Percentiles rank a stretch among this genome's conserved stretches.
phyloP scores from a whole-genome alignment of 2,329 filamentous ascomycete genomes.

The Aspergillus floridensis region DNA sequence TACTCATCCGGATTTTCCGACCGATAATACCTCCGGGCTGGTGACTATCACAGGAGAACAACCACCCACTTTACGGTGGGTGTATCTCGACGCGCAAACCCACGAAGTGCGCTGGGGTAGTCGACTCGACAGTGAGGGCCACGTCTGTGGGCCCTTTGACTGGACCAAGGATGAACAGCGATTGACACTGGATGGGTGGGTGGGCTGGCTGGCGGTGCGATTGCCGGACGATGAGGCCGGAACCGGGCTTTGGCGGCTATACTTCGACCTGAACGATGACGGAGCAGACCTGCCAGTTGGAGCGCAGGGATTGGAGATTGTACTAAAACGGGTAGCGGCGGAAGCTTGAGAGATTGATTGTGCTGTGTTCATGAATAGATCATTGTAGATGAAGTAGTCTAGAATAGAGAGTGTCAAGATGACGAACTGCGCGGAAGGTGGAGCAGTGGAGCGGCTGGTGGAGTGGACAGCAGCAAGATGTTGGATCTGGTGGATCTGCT shows the following conservation, averaged over 20 bases:
- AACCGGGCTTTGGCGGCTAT: slow-evolving; percentile 24
- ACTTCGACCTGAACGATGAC: slow-evolving; percentile 26
- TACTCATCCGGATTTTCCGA: too few species aligned
- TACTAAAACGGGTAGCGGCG: slow-evolving; percentile 19
- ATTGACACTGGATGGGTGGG: slow-evolving; percentile 15
- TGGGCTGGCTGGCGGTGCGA: slow-evolving; percentile 25
- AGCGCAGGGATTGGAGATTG: slow-evolving; percentile 23
- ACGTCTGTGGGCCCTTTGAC: slow-evolving; percentile 24
- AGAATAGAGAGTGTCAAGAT: background rate
- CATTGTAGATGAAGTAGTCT: background rate
- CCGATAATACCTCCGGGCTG: too few species aligned
- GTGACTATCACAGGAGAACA: slow-evolving; percentile 25
- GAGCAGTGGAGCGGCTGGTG: background rate
- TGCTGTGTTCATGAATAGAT: too few species aligned
- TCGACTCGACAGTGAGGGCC: slow-evolving; percentile 22
- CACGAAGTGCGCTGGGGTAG: slow-evolving; percentile 27
- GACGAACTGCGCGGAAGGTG: background rate
- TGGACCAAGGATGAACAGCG: slow-evolving; percentile 22
- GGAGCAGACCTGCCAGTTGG: slow-evolving; percentile 22
- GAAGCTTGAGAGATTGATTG: slow-evolving; percentile 9
- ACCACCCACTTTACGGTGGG: slow-evolving; percentile 24
- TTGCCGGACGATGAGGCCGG: slow-evolving; percentile 20
- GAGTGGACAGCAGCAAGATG: too few species aligned
- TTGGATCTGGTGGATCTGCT: too few species aligned
- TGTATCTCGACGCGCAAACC: slow-evolving; percentile 24